These are phyloP conservation scores for Zymoseptoria crescenta DNA, from an alignment of 2,329 filamentous ascomycete species.

Conservation along the genomic window DNA sequence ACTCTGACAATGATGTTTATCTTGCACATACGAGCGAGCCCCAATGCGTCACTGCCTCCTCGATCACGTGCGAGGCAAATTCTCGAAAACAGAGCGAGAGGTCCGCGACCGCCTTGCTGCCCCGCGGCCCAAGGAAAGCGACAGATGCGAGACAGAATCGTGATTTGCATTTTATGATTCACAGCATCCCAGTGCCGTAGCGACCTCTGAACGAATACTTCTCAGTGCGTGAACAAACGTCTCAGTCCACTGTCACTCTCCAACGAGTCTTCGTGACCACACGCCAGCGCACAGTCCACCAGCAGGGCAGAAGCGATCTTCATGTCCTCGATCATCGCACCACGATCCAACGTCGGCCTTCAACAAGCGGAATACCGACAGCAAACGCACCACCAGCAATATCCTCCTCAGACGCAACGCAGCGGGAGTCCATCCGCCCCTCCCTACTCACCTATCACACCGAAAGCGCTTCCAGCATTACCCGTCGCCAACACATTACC, in stretches of 20 bases:
- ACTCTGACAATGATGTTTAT: background rate
- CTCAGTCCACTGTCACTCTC: background rate
- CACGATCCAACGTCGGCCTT: background rate
- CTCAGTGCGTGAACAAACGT: background rate
- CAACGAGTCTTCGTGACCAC: background rate
- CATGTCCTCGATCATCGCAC: background rate
- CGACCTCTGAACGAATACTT: background rate
- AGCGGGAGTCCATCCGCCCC: constrained; percentile 18
- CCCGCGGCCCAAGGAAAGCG: background rate
- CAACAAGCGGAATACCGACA: background rate
- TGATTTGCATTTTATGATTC: background rate
- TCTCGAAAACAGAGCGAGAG: background rate
- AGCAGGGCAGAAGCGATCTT: background rate
- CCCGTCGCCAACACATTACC: constrained; percentile 12
- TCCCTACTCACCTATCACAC: constrained; percentile 28
- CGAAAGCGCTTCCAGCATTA: constrained; percentile 26
- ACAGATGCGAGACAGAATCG: background rate
- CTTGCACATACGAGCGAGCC: background rate
- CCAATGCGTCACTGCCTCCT: background rate
- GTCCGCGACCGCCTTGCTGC: background rate
- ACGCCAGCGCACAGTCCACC: background rate
- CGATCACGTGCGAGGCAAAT: background rate
- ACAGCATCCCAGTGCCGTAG: background rate
- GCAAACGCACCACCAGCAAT: background rate
- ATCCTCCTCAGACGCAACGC: background rate